Conservation (phyloP, 345 rosid species). For the Hirschfeldia incana region DNA sequence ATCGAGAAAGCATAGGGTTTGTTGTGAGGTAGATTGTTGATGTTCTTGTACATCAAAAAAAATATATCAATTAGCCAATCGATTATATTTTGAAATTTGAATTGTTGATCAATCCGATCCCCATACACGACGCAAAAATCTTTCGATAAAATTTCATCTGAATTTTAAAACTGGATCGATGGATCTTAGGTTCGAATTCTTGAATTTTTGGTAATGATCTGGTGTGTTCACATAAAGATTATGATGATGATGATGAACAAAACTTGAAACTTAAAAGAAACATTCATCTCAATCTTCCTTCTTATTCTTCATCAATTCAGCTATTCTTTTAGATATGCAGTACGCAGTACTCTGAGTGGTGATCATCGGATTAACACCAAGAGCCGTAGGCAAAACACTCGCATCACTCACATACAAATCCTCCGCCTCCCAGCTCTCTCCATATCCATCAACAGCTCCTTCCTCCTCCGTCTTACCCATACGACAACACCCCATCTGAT, state of each 20-base stretch:
- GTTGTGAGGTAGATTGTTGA: constrained; percentile 23
- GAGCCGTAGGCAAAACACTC: constrained; percentile 46
- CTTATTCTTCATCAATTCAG: background rate
- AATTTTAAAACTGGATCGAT: background rate
- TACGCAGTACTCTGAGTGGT: constrained; percentile 54
- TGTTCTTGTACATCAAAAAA: constrained; percentile 29
- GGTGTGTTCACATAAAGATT: background rate
- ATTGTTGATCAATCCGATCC: background rate
- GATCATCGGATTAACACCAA: constrained; percentile 63
- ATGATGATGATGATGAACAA: background rate
- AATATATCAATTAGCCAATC: background rate
- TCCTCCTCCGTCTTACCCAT: constrained; percentile 55
- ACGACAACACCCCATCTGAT: constrained; percentile 82
- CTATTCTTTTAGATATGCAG: constrained; percentile 46
- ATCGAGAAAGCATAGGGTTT: constrained; percentile 28
- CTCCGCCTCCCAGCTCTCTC: constrained; percentile 62
- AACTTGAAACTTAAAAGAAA: background rate
- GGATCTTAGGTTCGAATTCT: background rate
- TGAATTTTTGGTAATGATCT: background rate
- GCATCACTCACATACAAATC: constrained; percentile 50
- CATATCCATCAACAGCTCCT: constrained; percentile 62
- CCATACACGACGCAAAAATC: background rate
- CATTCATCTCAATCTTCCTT: background rate
- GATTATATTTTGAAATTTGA: background rate
- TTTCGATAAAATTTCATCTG: background rate